Percentiles rank a stretch among this genome's conserved stretches.
Conservation (phyloP, 108 stramenopile species). For the Cyclostephanos invisitatus region DNA sequence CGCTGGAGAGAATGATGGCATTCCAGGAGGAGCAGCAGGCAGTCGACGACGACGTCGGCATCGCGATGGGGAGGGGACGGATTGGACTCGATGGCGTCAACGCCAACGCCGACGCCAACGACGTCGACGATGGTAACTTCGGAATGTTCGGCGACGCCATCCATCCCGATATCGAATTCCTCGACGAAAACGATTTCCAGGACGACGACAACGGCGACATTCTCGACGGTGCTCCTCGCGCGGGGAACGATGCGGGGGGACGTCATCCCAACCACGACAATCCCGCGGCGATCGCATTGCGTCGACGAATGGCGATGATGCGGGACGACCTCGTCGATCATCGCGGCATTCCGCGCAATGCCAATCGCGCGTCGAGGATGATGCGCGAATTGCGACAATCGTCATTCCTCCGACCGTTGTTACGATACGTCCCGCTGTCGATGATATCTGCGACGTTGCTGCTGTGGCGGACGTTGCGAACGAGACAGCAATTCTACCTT, state of each 20-base stretch:
- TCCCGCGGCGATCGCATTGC: constrained; percentile 34
- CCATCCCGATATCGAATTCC: constrained; percentile 28
- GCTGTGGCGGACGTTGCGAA: constrained; percentile 75
- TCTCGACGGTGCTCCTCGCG: too few species aligned
- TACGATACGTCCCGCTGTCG: constrained; percentile 52
- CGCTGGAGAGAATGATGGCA: constrained; percentile 33
- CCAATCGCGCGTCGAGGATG: neutral
- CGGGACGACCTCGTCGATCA: neutral
- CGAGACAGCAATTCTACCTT: constrained; percentile 93
- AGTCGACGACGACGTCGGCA: neutral
- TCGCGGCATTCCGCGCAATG: neutral
- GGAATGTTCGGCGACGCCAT: neutral
- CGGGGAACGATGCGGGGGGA: neutral
- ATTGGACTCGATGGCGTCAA: too few species aligned
- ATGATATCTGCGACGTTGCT: constrained; percentile 58
- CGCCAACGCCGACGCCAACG: neutral
- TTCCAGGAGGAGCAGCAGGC: constrained; percentile 32
- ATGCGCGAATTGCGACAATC: constrained; percentile 9
- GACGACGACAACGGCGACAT: neutral
- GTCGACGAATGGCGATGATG: constrained; percentile 16
- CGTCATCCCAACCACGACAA: constrained; percentile 26
- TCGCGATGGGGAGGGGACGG: neutral
- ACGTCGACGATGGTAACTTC: neutral
- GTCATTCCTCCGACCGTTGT: neutral
- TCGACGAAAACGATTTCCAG: constrained; percentile 13